Evolutionary conservation across 2,329 filamentous ascomycete species (phyloP), one percentile per base, ranked within the genome.

Genomic region (Arthrobotrys pseudoclavata): DNA sequence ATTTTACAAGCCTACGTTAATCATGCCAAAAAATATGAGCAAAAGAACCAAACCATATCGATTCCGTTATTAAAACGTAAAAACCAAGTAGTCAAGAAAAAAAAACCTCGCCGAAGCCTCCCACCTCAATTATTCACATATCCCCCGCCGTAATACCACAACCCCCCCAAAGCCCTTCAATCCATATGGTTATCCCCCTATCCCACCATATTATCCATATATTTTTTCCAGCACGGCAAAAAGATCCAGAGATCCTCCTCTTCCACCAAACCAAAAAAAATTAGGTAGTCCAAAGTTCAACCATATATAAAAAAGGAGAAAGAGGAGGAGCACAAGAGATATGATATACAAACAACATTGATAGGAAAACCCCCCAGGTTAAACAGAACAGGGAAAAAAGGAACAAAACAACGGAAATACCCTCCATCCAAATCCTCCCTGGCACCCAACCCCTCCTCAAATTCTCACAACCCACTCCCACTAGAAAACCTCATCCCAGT

Each of bases 61-160:
- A 74, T 67, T 74, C 69, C 69, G 67, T 61, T 74, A 74, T 72
- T 72, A 66, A 72, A 29, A 48, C 31, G 10, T n/a, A 63, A 71
- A 64, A 12, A 64, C n/a, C 5, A 72, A 67, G 29, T 61, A 26
- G 12, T 29, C 26, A 34, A 48, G 20, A 50, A 45, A 31, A 34
- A 20, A 20, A 66, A 34, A 2, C 42, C 45, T 2, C 9, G 9
- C 40, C 2, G 6, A 57, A 37, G 18, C 10, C 5, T 13, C 40
- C 31, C 52, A 22, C 29, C n/a, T 5, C 18, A 18, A 7, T 47
- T 40, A 40, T 40, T 40, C 37, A 40, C 37, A 40, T 40, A 40
- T n/a, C 12, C 37, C 37, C 37, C 37, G 10, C 12, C 12, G 7
- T 2, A 40, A 15, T 40, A 40, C 37, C 37, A 40, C 4, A 2